phyloP scores from a whole-genome alignment of 495 filamentous ascomycete genomes.

The Baudoinia panamericana region DNA sequence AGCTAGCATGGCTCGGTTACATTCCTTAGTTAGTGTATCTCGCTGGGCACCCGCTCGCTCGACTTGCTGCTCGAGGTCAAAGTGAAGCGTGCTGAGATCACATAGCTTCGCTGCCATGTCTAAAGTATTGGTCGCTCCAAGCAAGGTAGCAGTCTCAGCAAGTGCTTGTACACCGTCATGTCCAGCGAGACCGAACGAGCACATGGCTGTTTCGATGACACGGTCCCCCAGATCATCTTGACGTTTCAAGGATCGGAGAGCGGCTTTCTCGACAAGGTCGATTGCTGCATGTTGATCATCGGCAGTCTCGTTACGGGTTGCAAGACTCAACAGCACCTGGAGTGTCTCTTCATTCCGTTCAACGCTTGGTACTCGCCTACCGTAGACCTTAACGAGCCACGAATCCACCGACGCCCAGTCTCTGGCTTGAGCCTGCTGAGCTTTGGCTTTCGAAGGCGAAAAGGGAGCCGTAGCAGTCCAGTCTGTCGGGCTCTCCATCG shows the following conservation, averaged over 20 bases:
- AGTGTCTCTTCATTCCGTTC: constrained; percentile 80
- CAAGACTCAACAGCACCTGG: constrained; percentile 59
- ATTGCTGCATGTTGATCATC: constrained; percentile 56
- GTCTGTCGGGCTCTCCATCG: constrained; percentile 16
- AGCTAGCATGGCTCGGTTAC: constrained; percentile 26
- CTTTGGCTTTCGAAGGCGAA: constrained; percentile 55
- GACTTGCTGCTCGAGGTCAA: constrained; percentile 8
- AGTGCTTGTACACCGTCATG: constrained; percentile 21
- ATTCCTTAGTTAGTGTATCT: constrained; percentile 9
- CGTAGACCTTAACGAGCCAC: constrained; percentile 63
- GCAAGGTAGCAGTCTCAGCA: constrained; percentile 24
- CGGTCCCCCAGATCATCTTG: too few species aligned
- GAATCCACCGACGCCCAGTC: constrained; percentile 80
- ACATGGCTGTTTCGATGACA: too few species aligned
- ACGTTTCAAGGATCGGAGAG: constrained; percentile 35
- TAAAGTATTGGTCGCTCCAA: constrained; percentile 23
- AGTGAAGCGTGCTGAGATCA: constrained; percentile 5
- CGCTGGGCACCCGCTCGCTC: constrained; percentile 8
- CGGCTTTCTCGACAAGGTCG: constrained; percentile 45
- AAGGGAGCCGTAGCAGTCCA: constrained; percentile 50
- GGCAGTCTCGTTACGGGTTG: constrained; percentile 63
- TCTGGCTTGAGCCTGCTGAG: constrained; percentile 51
- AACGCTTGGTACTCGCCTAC: constrained; percentile 48
- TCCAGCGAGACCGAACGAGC: constrained; percentile 1
- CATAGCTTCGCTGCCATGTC: constrained; percentile 19